These are phyloP conservation scores for Dalechampia spathulata DNA, from an alignment of 441 rosid genomes.

Conservation along the genomic window DNA sequence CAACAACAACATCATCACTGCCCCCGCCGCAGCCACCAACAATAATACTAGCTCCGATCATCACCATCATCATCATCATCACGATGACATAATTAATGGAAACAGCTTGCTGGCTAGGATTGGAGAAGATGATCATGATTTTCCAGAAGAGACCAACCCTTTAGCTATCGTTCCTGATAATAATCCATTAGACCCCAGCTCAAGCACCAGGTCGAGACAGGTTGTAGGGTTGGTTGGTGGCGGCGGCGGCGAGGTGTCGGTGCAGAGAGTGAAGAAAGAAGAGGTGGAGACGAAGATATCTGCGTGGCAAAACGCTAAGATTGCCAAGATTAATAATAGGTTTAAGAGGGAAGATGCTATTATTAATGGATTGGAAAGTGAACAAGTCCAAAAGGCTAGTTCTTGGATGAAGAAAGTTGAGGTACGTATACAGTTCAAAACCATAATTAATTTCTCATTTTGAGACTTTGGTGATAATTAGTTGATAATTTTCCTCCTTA, in stretches of 20 bases:
- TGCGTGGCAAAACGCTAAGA: slow-evolving; percentile 88
- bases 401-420: slow-evolving; percentile 92
- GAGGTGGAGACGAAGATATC: slow-evolving; percentile 81
- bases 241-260: slow-evolving; percentile 30
- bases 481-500: background rate
- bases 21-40: too few relatives aligned
- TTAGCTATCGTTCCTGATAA: slow-evolving; percentile 80
- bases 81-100: background rate
- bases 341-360: slow-evolving; percentile 89
- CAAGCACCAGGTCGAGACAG: slow-evolving; percentile 17
- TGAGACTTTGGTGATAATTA: background rate
- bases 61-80: background rate
- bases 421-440: slow-evolving; percentile 35
- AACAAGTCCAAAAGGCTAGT: slow-evolving; percentile 63
- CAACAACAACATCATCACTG: slow-evolving; percentile 1
- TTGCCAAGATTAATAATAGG: slow-evolving; percentile 77
- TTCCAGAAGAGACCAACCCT: slow-evolving; percentile 60
- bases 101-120: slow-evolving; percentile 47
- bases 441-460: background rate
- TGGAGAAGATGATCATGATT: slow-evolving; percentile 36
- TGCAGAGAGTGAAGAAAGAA: slow-evolving; percentile 80
- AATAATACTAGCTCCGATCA: background rate
- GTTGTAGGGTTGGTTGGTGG: slow-evolving; percentile 12
- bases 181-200: slow-evolving; percentile 20
- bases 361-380: slow-evolving; percentile 79